These are phyloP conservation scores for Fusarium paranaense DNA, from an alignment of 2,329 filamentous ascomycete species.

Conservation along the genomic window DNA sequence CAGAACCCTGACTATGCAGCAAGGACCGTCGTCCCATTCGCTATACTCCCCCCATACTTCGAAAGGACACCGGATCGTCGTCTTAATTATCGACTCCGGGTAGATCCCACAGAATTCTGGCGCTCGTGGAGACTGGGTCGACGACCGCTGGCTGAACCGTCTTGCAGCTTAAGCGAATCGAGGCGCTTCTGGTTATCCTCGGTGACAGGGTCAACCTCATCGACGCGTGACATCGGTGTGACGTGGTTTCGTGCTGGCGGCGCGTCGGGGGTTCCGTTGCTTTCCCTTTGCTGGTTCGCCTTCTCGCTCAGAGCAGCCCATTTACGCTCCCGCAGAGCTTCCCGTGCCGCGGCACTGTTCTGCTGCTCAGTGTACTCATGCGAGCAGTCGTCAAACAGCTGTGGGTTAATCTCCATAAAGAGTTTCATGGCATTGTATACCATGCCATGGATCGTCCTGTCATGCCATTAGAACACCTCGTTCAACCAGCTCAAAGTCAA, in stretches of 20 bases:
- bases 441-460: slow-evolving; percentile 98
- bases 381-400: slow-evolving; percentile 98
- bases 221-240: slow-evolving; percentile 63
- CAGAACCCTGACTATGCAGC: slow-evolving; percentile 29
- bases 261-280: slow-evolving; percentile 46
- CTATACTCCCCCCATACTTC: slow-evolving; percentile 13
- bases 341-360: slow-evolving; percentile 87
- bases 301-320: slow-evolving; percentile 90
- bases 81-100: slow-evolving; percentile 60
- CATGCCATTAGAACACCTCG: slow-evolving; percentile 36
- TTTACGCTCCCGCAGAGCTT: slow-evolving; percentile 83
- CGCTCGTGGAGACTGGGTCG: slow-evolving; percentile 68
- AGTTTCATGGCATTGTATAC: slow-evolving; percentile 99
- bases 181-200: slow-evolving; percentile 89
- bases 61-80: slow-evolving; percentile 15
- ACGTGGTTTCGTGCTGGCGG: slow-evolving; percentile 52
- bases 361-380: slow-evolving; percentile 98
- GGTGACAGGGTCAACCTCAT: slow-evolving; percentile 82
- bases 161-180: slow-evolving; percentile 90
- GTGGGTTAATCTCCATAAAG: slow-evolving; percentile 99
- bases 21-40: slow-evolving; percentile 21
- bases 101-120: slow-evolving; percentile 68
- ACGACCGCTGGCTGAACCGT: slow-evolving; percentile 69
- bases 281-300: slow-evolving; percentile 74
- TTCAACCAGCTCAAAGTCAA: neutral